Evolutionary conservation across 352 stramenopile species (phyloP).

Genomic region (Thalassiosira mediterranea): DNA sequence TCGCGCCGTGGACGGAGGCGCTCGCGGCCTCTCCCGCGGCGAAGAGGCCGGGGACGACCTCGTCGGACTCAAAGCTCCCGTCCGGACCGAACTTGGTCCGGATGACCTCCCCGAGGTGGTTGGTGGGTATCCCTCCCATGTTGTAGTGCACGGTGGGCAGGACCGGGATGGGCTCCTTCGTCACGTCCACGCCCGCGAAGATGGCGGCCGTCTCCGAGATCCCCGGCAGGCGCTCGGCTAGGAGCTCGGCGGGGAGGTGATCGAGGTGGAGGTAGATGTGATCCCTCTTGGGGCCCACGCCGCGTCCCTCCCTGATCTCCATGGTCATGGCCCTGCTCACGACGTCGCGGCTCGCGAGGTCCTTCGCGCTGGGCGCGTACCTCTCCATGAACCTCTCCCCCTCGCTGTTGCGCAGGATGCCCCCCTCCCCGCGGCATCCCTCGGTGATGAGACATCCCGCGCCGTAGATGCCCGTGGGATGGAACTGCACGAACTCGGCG

Average conservation of each 20-base stretch:
- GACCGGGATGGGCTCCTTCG: conserved; percentile 96
- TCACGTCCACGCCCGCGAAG: conserved; percentile 97
- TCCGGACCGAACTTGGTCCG: conserved; percentile 85
- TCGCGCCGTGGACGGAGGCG: conserved; percentile 95
- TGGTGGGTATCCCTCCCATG: conserved; percentile 97
- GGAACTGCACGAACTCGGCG: conserved; percentile 97
- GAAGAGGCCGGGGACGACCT: conserved; percentile 93
- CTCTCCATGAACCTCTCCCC: conserved; percentile 94
- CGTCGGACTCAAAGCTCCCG: conserved; percentile 85
- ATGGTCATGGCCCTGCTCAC: conserved; percentile 96
- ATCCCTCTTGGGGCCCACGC: conserved; percentile 92
- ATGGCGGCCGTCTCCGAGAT: conserved; percentile 96
- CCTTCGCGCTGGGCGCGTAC: conserved; percentile 95
- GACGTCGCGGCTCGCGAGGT: conserved; percentile 94
- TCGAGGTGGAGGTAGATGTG: conserved; percentile 97
- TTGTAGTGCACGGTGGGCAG: conserved; percentile 98
- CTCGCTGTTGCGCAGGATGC: conserved; percentile 93
- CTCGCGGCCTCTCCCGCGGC: conserved; percentile 93
- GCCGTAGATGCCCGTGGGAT: conserved; percentile 97
- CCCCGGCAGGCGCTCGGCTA: conserved; percentile 92
- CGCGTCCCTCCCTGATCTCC: conserved; percentile 95
- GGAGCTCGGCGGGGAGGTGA: conserved; percentile 92
- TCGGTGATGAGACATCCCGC: conserved; percentile 97
- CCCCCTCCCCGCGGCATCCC: conserved; percentile 93
- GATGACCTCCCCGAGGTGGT: conserved; percentile 93